phyloP scores from a whole-genome alignment of 768 basidiomycete species.

The Porphyrellus cyaneotinctus region DNA sequence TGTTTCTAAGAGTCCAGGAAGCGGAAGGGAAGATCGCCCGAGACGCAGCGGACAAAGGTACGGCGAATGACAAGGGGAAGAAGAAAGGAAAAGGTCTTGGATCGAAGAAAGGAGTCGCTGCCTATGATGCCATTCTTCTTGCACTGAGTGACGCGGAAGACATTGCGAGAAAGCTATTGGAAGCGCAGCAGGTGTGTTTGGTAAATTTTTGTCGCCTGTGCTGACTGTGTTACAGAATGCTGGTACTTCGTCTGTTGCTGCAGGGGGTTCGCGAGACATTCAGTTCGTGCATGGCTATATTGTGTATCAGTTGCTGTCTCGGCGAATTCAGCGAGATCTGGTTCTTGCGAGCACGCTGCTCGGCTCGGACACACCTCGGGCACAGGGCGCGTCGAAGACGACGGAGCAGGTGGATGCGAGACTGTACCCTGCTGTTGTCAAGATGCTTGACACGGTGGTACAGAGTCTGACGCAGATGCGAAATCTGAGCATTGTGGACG shows the following conservation, averaged over 20 bases:
- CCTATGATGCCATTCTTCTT: slow-evolving; percentile 81
- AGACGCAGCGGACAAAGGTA: slow-evolving; percentile 23
- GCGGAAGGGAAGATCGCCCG: slow-evolving; percentile 58
- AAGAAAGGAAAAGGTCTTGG: slow-evolving; percentile 38
- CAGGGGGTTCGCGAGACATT: slow-evolving; percentile 60
- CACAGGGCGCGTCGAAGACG: slow-evolving; percentile 23
- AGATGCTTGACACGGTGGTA: slow-evolving; percentile 79
- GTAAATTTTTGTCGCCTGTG: background rate
- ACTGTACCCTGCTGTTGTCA: slow-evolving; percentile 83
- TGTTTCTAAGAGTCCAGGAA: slow-evolving; percentile 76
- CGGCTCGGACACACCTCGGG: slow-evolving; percentile 37
- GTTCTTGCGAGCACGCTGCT: slow-evolving; percentile 69
- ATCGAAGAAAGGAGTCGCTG: slow-evolving; percentile 75
- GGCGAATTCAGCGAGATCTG: slow-evolving; percentile 85
- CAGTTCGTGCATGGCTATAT: slow-evolving; percentile 86
- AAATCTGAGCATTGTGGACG: slow-evolving; percentile 78
- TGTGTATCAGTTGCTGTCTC: slow-evolving; percentile 80
- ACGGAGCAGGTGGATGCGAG: slow-evolving; percentile 60
- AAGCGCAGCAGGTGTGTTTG: slow-evolving; percentile 71
- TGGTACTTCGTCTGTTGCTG: slow-evolving; percentile 35
- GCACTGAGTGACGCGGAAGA: slow-evolving; percentile 89
- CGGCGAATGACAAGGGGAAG: slow-evolving; percentile 25
- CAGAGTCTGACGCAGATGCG: slow-evolving; percentile 86
- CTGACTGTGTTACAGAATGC: slow-evolving; percentile 34
- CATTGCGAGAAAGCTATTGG: slow-evolving; percentile 72